phyloP scores from a whole-genome alignment of 805 yeast genomes.

The Candida qinlingensis region DNA sequence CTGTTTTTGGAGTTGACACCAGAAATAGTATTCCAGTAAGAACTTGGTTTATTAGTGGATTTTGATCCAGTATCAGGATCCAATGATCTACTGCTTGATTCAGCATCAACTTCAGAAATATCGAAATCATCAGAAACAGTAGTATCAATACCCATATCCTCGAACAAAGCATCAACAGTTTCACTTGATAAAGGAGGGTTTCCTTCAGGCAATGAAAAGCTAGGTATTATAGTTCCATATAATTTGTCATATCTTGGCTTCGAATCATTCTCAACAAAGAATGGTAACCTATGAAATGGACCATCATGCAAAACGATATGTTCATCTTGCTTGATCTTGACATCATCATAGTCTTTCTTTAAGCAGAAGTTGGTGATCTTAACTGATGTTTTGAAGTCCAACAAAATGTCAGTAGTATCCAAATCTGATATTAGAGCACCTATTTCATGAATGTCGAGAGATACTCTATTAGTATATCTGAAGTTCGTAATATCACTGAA shows the following conservation, averaged over 20 bases:
- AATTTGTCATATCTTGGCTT: constrained; percentile 46
- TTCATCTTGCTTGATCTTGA: constrained; percentile 49
- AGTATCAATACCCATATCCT: constrained; percentile 14
- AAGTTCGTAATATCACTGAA: constrained; percentile 68
- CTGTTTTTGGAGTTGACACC: constrained; percentile 14
- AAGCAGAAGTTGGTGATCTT: constrained; percentile 55
- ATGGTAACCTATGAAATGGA: constrained; percentile 76
- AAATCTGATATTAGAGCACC: constrained; percentile 26
- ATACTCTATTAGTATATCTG: constrained; percentile 52
- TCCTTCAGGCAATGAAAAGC: constrained; percentile 58
- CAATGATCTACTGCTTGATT: not conserved
- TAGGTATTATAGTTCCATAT: constrained; percentile 50
- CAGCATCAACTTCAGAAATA: not conserved
- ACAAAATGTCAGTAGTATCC: constrained; percentile 23
- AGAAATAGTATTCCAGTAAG: constrained; percentile 14
- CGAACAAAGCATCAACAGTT: constrained; percentile 33
- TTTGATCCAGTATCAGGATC: not conserved
- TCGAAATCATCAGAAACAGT: constrained; percentile 1
- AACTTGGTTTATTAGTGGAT: not conserved
- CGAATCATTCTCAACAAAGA: constrained; percentile 49
- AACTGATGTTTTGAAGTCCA: constrained; percentile 53
- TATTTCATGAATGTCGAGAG: constrained; percentile 46
- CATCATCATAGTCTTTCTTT: constrained; percentile 40
- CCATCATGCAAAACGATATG: constrained; percentile 73
- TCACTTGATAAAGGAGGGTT: constrained; percentile 53